Percentiles rank a stretch among this genome's conserved stretches.
These are phyloP conservation scores for Fusarium ramigenum DNA, from an alignment of 2,329 filamentous ascomycete genomes.

Conservation along the genomic window DNA sequence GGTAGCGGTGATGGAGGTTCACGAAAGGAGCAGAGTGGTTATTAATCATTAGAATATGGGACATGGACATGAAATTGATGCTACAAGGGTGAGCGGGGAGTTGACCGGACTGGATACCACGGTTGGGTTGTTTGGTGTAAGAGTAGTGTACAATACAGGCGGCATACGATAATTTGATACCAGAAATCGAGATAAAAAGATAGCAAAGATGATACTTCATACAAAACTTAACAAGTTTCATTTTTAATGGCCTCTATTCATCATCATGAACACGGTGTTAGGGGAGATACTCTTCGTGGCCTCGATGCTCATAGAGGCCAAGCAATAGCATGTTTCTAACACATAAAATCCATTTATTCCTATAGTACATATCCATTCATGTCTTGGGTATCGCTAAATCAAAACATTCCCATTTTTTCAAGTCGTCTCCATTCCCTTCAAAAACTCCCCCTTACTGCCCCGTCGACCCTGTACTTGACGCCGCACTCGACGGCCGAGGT, in stretches of 20 bases:
- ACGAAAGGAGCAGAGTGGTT: constrained; percentile 64
- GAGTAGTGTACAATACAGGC: constrained; percentile 22
- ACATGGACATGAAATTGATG: not conserved
- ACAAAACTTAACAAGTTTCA: not conserved
- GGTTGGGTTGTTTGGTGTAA: constrained; percentile 7
- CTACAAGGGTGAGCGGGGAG: not conserved
- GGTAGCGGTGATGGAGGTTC: constrained; percentile 44
- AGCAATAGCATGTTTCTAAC: not conserved
- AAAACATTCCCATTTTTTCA: constrained; percentile 32
- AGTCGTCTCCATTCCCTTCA: not conserved
- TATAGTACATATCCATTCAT: constrained; percentile 40
- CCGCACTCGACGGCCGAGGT: constrained; percentile 51
- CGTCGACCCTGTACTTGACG: constrained; percentile 56
- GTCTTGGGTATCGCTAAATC: constrained; percentile 45
- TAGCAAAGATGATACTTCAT: not conserved
- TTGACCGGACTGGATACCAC: not conserved
- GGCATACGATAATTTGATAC: not conserved
- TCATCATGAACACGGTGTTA: not conserved
- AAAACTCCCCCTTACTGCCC: constrained; percentile 45
- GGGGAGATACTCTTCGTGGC: not conserved
- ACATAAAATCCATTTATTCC: constrained; percentile 19
- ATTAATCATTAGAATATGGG: constrained; percentile 44
- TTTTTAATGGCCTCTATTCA: no score
- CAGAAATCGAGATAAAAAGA: not conserved
- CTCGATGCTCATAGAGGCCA: not conserved